Evolutionary conservation across 176 grass and related monocot species (phyloP), one percentile per base, ranked within the genome.

Genomic region (Guadua angustifolia): DNA sequence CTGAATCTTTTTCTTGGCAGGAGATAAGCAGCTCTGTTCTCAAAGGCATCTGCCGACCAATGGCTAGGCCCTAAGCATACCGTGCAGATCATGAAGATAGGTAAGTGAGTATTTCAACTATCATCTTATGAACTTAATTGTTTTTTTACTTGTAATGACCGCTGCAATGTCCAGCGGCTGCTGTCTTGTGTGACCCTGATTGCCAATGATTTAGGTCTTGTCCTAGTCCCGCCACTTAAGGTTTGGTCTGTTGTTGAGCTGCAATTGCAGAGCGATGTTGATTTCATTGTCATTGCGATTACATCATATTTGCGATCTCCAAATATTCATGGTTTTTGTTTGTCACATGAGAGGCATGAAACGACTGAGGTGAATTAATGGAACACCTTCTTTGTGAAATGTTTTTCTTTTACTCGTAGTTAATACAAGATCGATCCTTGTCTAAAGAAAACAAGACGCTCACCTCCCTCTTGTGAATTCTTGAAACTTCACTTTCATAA

Each of bases 61-160:
- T 90, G 88, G 74, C 19, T 69, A 83, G 40, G 61, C 75, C 74
- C 79, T 87, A 6, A 83, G 61, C 10, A n/a, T 70, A 51, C 64
- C 43, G 13, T 75, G 89, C 80, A 80, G 25, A 75, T 69, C 80
- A 90, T 90, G 89, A 90, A 90, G 84, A 83, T 90, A 45, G 89
- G 89, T 87, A 56, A 75, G 24, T 25, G 51, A 26, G 15, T 44
- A 11, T 72, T 69, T 65, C 66, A 18, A 17, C 40, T 33, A 57
- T 39, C 42, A 24, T 83, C 26, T 46, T n/a, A n/a, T n/a, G n/a
- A n/a, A n/a, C n/a, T n/a, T n/a, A n/a, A n/a, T n/a, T n/a, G n/a
- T n/a, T n/a, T n/a, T n/a, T n/a, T n/a, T n/a, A n/a, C n/a, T n/a
- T 52, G 26, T 32, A 11, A 32, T 29, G 15, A 29, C 59, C 6